Base-by-base conservation (phyloP, 495 filamentous ascomycete genomes). In the Astrocystis sublimbata region DNA sequence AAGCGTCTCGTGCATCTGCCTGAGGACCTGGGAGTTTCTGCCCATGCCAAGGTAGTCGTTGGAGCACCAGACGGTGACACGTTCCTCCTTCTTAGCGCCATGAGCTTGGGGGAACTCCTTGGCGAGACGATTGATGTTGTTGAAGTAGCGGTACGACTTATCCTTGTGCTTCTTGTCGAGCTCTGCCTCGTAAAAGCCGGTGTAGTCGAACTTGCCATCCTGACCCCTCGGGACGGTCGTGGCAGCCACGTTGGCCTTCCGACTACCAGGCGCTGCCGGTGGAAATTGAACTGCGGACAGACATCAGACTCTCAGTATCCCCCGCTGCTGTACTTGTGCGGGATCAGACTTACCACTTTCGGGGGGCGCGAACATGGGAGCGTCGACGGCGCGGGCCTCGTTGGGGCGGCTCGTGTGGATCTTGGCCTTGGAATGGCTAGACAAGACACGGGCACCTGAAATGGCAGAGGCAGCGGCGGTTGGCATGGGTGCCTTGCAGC, bases 41-140 rank as follows among this genome's bases (percentile, higher is more conserved):
- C 94, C 93, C 94, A 98, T 98, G 60, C 94, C 94, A 9, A 98
- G 83, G 72, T 98, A 98, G 76, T 98, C 94, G 70, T 98, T 98
- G 66, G 93, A 96, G 81, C 94, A 98, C 94, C 96, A 98, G 36
- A 98, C 93, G 4, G 93, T 96, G 54, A 98, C 94, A n/a, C 85
- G 85, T 64, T 97, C 90, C 64, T 96, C 89, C 67, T 84, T 84
- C 46, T 80, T 87, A 13, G 92, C 83, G 78, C 94, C 94, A 74
- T 98, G 94, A 17, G 94, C 94, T 41, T 89, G 90, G 23, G 94
- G 94, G 69, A 98, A 98, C 63, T 98, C 91, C 78, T 96, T 89
- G 59, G 96, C 94, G 60, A 98, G 82, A 23, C 94, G 91, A 73
- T 98, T 98, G 87, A 98, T 98, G 81, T 98, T 98, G 82, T 98